Base-by-base conservation (phyloP, 495 filamentous ascomycete genomes). In the Hypoxylon fragiforme region DNA sequence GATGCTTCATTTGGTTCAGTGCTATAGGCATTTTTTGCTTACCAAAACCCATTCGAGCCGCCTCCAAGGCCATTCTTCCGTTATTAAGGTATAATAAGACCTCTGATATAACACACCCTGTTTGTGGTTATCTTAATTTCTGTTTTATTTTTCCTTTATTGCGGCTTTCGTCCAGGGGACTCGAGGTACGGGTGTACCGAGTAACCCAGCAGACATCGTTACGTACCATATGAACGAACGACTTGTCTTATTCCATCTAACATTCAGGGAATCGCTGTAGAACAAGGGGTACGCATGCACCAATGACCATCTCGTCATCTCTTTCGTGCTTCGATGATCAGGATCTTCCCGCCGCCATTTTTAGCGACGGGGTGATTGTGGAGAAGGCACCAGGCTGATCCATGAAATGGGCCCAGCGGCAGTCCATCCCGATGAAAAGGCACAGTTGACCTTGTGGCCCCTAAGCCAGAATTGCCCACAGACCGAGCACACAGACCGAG, bases 301-400 rank as follows among this genome's bases (percentile, higher is more conserved):
- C 47, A 30, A 50, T 50, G 54, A 41, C 36, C 54, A 50, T 38
- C 44, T 54, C 52, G 52, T 52, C 60, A 51, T 51, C 50, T 58
- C 44, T 58, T 59, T 59, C 54, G 31, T 63, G 54, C 48, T 63
- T 54, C 50, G 60, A 59, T 63, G 54, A 63, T 63, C 60, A 58
- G 60, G 53, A 57, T 63, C 52, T 62, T 62, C 58, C 58, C 52
- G 58, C 52, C 30, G 48, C 58, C 58, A 62, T 62, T 62, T 62
- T 62, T 62, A 62, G 58, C 52, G 58, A 62, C 52, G 52, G 58
- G 44, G 58, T 46, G 59, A 50, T 59, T 63, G 60, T 63, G 60
- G 60, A 63, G 54, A 63, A 49, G 36, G 45, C 40, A 19, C 42
- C 48, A 40, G 50, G 47, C 45, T 50, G 24, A 60, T 35, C 50